Evolutionary conservation across 2,329 filamentous ascomycete genomes (phyloP), one percentile per base, ranked within the genome.

Genomic region (Calonectria pauciramosa): DNA sequence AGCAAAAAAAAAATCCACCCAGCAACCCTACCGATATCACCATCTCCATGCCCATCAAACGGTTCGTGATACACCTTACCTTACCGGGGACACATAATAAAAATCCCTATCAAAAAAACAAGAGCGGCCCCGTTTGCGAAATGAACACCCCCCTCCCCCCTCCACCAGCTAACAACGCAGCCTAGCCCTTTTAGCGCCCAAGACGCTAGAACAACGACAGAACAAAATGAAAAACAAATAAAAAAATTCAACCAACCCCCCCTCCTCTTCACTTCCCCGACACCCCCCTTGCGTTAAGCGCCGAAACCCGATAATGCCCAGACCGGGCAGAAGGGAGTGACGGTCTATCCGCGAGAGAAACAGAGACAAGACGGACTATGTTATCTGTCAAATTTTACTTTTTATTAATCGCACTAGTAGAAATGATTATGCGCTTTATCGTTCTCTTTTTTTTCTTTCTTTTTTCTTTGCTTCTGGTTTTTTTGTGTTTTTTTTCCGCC

Each of bases 101-200:
- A 60, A 26, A 38, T 41, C 34, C 56, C n/a, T 60, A 60, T 60
- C 56, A 32, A 54, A 60, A 60, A 26, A 38, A 56, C 52, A n/a
- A 23, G n/a, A 36, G 34, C 56, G 23, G n/a, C 56, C 23, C 51
- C 28, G 26, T 23, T 60, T 41, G 34, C 56, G 56, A 60, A 60
- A 60, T 60, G 56, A 60, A 60, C 56, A 38, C 56, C 34, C 56
- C 56, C 56, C n/a, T n/a, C 26, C 6, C 34, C 16, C 28, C 51
- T 32, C 14, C 51, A 16, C 54, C 32, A 59, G 20, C 54, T 23
- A 36, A 26, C 13, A 26, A 47, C n/a, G 9, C 1, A 14, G 7
- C 14, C 54, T 59, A 59, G 54, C 32, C 32, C 30, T 20, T 18
- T 30, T 56, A 18, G 52, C 52, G 18, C 52, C 54, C 34, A 59